Percentiles rank a stretch among this genome's conserved stretches.
phyloP scores from a whole-genome alignment of 306 rosid genomes.

The Cucurbita maxima region DNA sequence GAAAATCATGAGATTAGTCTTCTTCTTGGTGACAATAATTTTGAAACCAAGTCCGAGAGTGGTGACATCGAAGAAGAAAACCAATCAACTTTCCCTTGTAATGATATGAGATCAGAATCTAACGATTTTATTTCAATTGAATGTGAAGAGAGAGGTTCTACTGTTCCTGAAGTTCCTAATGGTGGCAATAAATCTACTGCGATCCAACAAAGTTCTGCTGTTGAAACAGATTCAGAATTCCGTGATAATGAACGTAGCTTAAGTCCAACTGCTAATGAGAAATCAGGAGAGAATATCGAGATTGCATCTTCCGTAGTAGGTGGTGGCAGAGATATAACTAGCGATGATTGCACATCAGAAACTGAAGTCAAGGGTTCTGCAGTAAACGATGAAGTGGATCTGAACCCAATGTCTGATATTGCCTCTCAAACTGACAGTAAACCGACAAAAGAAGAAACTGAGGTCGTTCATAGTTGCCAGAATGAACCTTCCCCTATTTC shows the following conservation, averaged over 20 bases:
- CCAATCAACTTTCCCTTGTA: neutral
- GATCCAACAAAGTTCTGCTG: neutral
- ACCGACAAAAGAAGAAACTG: slow-evolving; percentile 3
- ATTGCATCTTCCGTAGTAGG: slow-evolving; percentile 3
- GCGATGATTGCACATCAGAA: neutral
- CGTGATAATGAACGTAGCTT: slow-evolving; percentile 5
- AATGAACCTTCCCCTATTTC: slow-evolving; percentile 17
- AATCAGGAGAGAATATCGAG: slow-evolving; percentile 16
- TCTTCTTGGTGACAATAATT: neutral
- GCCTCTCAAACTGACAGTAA: slow-evolving; percentile 8
- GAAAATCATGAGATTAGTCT: slow-evolving; percentile 7
- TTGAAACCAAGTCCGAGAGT: slow-evolving; percentile 5
- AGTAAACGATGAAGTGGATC: slow-evolving; percentile 2
- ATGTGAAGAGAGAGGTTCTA: slow-evolving; percentile 10
- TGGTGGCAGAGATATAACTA: slow-evolving; percentile 8
- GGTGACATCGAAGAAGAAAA: neutral
- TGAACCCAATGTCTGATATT: slow-evolving; percentile 6
- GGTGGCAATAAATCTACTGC: slow-evolving; percentile 5
- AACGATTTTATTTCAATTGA: neutral
- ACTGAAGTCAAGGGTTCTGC: neutral
- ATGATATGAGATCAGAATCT: slow-evolving; percentile 8
- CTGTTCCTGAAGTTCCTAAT: slow-evolving; percentile 7
- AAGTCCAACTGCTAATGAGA: slow-evolving; percentile 2
- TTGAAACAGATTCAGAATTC: neutral
- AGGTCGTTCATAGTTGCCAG: slow-evolving; percentile 9